Evolutionary conservation across 805 yeast species (phyloP).

Genomic region (Lipomyces yamanashiensis): DNA sequence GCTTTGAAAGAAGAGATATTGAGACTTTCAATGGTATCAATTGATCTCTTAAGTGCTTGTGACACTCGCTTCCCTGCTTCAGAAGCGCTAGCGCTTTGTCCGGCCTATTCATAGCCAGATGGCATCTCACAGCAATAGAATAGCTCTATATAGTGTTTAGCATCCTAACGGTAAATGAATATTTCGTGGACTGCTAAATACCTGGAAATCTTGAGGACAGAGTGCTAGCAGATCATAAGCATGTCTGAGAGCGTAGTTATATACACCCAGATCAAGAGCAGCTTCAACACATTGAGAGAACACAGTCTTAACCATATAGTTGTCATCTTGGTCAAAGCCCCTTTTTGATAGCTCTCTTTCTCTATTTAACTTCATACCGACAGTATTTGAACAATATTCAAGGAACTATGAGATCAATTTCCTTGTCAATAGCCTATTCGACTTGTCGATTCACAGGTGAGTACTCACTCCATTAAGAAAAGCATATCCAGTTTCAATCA

Average conservation of each 20-base stretch:
- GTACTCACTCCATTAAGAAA: neutral
- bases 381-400: neutral
- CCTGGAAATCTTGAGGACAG: neutral
- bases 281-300: neutral
- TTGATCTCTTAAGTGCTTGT: neutral
- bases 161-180: neutral
- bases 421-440: neutral
- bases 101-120: slow-evolving; percentile 2
- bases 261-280: neutral
- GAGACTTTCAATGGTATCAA: neutral
- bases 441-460: neutral
- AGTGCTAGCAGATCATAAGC: slow-evolving; percentile 2
- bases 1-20: neutral
- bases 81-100: neutral
- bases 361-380: neutral
- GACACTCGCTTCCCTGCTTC: neutral
- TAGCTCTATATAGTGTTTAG: neutral
- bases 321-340: neutral
- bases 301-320: neutral
- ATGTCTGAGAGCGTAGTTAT: slow-evolving; percentile 4
- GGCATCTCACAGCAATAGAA: neutral
- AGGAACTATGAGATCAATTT: neutral
- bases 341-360: neutral
- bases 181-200: neutral
- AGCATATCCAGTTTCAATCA: neutral